Evolutionary conservation across 495 filamentous ascomycete species (phyloP), one percentile per base, ranked within the genome.

Genomic region (Platismatia glauca): DNA sequence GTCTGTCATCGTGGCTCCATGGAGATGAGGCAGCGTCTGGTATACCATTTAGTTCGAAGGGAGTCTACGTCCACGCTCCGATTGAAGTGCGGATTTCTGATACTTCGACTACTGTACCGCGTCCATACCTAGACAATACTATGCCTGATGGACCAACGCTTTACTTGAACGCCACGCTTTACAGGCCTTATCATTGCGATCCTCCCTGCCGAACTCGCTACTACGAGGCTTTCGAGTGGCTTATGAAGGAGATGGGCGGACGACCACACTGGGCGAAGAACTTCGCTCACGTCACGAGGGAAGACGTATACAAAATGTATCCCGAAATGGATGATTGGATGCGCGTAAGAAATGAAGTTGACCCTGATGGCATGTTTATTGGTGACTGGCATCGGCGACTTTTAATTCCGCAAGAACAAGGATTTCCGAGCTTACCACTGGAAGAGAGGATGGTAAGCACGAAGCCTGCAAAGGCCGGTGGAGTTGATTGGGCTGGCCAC

Each of bases 191-290:
- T 71, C 76, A 82, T 68, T 80, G 77, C 37, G 89, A 97, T 71
- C 92, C 93, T 24, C 87, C 90, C 3, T 88, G 87, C 71, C 79
- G 74, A 58, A 77, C 81, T 61, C 82, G 91, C 35, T 98, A 96
- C 74, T 97, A 97, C 71, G 78, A 89, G 71, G 94, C 90, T 1
- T 97, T 98, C 64, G 94, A 98, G 77, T 94, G 85, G 79, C 84
- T 98, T 55, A 97, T 97, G 94, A 85, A 85, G 39, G 89, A 96
- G 58, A 75, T 95, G 61, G 90, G 88, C 60, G 94, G 90, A n/a
- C 79, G 81, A 55, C 94, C 94, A 38, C 94, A 98, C 73, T 98
- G 94, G 91, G 94, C 95, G 9, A 98, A 98, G 81, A 96, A 96
- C 69, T 97, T 96, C 73, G 76, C 77, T 34, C 80, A 82, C 20